Conservation (phyloP, 371 early-diverging fungal species). For the Actinomortierella ambigua region DNA sequence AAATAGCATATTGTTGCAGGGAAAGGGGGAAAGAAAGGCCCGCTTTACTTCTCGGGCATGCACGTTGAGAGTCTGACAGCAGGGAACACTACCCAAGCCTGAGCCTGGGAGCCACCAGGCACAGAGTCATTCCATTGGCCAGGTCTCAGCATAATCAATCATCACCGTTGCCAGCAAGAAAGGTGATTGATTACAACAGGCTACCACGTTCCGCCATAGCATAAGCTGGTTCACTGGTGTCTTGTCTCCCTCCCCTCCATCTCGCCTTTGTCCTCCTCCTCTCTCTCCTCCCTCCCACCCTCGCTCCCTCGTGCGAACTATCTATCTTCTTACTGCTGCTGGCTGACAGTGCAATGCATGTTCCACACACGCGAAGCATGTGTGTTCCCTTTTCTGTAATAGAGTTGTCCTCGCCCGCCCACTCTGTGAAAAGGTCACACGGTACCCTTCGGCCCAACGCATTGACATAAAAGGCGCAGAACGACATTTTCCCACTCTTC, state of each 20-base stretch:
- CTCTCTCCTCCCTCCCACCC: neutral
- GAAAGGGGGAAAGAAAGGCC: slow-evolving; percentile 2
- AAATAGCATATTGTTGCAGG: slow-evolving; percentile 11
- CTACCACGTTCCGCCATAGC: neutral
- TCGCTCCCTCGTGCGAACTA: neutral
- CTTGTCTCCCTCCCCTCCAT: neutral
- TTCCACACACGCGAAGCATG: too few relatives aligned
- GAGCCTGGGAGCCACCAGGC: neutral
- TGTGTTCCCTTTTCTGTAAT: too few relatives aligned
- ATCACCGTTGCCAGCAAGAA: neutral
- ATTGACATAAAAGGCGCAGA: too few relatives aligned
- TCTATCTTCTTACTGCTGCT: too few relatives aligned
- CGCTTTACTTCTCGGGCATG: too few relatives aligned
- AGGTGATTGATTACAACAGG: neutral
- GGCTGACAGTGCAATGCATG: neutral
- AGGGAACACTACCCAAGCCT: neutral
- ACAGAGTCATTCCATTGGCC: too few relatives aligned
- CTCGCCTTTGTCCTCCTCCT: neutral
- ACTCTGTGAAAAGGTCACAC: too few relatives aligned
- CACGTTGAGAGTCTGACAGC: slow-evolving; percentile 28
- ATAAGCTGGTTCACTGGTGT: slow-evolving; percentile 9
- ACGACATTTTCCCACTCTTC: too few relatives aligned
- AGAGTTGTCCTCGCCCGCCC: too few relatives aligned
- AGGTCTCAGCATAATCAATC: too few relatives aligned
- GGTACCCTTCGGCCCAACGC: too few relatives aligned